These are phyloP conservation scores for Arachnopeziza araneosa DNA, from an alignment of 2,329 filamentous ascomycete species.

Conservation along the genomic window DNA sequence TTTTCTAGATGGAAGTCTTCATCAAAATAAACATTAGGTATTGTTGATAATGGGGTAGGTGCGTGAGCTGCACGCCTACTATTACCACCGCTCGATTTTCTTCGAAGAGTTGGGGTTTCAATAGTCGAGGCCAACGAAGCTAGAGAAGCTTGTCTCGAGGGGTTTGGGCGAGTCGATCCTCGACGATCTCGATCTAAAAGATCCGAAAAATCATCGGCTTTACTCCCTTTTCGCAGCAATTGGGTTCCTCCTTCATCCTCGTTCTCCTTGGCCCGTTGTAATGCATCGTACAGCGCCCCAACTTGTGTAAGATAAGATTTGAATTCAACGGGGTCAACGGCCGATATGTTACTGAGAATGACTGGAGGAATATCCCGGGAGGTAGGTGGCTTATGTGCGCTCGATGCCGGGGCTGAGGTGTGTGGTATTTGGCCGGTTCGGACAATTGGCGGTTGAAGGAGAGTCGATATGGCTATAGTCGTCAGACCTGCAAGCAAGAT, in stretches of 20 bases:
- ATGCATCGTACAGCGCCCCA: constrained; percentile 80
- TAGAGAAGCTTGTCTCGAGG: constrained; percentile 36
- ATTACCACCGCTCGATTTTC: constrained; percentile 44
- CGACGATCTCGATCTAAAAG: constrained; percentile 33
- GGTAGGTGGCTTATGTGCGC: constrained; percentile 75
- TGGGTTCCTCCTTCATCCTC: constrained; percentile 54
- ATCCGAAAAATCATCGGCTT: constrained; percentile 35
- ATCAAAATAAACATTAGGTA: constrained; percentile 90
- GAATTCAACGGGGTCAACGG: constrained; percentile 75
- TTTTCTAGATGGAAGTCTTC: constrained; percentile 94
- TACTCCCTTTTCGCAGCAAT: constrained; percentile 26
- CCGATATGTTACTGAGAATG: constrained; percentile 79
- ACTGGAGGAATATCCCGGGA: constrained; percentile 90
- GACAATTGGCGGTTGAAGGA: constrained; percentile 87
- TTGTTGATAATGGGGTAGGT: constrained; percentile 73
- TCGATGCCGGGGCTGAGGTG: constrained; percentile 62
- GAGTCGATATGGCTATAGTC: constrained; percentile 73
- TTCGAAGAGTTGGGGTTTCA: constrained; percentile 28
- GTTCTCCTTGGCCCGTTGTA: constrained; percentile 76
- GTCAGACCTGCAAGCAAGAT: background rate
- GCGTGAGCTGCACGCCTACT: constrained; percentile 59
- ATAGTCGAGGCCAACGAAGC: constrained; percentile 35
- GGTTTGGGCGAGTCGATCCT: constrained; percentile 20
- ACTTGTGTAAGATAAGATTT: constrained; percentile 80
- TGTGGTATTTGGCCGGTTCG: constrained; percentile 82